Conservation (phyloP, 1,139 yeast genomes). For the Saccharomyces uvarum region DNA sequence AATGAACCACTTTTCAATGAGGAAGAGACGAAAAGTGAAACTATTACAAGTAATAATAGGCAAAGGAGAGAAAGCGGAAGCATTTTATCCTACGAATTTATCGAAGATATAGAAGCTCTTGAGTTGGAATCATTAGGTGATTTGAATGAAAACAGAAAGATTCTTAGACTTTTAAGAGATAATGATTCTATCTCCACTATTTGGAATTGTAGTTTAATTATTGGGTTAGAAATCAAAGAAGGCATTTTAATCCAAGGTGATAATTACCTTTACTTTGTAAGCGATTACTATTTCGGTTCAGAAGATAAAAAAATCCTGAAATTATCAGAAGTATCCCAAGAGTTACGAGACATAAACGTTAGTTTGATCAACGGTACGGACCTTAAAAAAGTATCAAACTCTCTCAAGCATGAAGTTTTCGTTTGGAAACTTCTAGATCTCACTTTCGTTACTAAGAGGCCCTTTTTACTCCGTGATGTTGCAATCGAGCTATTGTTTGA, state of each 20-base stretch:
- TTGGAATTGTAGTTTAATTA: slow-evolving; percentile 69
- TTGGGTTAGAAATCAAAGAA: slow-evolving; percentile 66
- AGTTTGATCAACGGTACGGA: slow-evolving; percentile 17
- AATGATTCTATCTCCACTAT: slow-evolving; percentile 65
- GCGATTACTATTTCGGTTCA: slow-evolving; percentile 53
- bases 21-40: not conserved
- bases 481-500: slow-evolving; percentile 70
- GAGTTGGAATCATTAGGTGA: slow-evolving; percentile 43
- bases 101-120: slow-evolving; percentile 32
- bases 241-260: slow-evolving; percentile 65
- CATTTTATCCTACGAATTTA: slow-evolving; percentile 1
- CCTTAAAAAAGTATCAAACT: slow-evolving; percentile 4
- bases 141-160: slow-evolving; percentile 62
- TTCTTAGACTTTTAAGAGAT: slow-evolving; percentile 55
- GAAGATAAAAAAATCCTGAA: slow-evolving; percentile 52
- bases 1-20: not conserved
- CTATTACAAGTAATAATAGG: not conserved
- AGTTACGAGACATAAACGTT: slow-evolving; percentile 58
- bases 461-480: slow-evolving; percentile 66
- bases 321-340: slow-evolving; percentile 55
- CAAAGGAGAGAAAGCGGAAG: not conserved
- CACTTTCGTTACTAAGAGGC: slow-evolving; percentile 60
- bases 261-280: slow-evolving; percentile 56
- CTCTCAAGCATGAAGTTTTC: slow-evolving; percentile 39
- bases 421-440: slow-evolving; percentile 52